Conservation (phyloP, 148 eudicot genomes). For the Fagopyrum tataricum region DNA sequence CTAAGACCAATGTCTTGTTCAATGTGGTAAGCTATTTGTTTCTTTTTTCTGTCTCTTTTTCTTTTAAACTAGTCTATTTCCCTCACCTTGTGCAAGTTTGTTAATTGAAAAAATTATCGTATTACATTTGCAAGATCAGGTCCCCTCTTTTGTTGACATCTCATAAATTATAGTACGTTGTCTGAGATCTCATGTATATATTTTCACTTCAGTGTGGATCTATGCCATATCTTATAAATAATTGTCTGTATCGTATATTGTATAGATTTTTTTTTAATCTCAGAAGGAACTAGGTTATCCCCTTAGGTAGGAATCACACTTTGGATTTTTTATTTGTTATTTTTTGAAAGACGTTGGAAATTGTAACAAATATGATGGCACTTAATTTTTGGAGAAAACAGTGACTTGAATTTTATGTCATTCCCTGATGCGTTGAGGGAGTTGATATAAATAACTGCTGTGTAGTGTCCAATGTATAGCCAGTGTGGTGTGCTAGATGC, state of each 20-base stretch:
- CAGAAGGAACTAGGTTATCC: neutral
- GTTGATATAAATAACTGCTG: neutral
- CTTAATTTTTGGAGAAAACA: neutral
- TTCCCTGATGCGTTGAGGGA: neutral
- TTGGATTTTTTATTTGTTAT: neutral
- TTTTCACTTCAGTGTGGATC: neutral
- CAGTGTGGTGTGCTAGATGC: neutral
- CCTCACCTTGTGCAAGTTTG: too few species aligned
- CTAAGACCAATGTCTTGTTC: conserved; percentile 47
- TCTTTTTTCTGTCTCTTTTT: neutral
- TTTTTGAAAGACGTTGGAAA: neutral
- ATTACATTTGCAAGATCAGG: too few species aligned
- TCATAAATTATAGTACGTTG: too few species aligned
- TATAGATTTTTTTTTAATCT: neutral
- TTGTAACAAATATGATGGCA: neutral
- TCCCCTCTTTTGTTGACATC: too few species aligned
- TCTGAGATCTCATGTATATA: neutral
- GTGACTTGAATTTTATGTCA: neutral
- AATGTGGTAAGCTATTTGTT: conserved; percentile 44
- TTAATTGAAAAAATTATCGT: too few species aligned
- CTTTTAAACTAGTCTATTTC: too few species aligned
- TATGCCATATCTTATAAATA: too few species aligned
- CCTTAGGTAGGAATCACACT: neutral
- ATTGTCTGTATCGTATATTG: neutral
- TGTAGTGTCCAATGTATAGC: neutral